Evolutionary conservation across 2,329 filamentous ascomycete species (phyloP), one percentile per base, ranked within the genome.

Genomic region (Scedosporium aurantiacum): DNA sequence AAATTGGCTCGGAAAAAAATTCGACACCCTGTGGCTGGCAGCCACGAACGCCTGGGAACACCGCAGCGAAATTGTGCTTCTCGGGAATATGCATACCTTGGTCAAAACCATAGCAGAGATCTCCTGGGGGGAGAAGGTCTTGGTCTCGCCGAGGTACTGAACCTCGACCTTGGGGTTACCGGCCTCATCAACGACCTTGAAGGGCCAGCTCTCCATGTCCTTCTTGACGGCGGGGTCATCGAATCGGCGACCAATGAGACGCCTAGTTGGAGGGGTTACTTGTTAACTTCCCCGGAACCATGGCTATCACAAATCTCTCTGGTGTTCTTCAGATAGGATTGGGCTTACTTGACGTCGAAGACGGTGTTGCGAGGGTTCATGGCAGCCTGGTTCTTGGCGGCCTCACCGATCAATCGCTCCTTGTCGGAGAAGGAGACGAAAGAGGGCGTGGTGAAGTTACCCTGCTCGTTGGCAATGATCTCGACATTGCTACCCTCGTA

Each of bases 391-490:
- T 99, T 99, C 90, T 97, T 99, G 75, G 94, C 94, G 65, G 94
- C 93, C 85, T 97, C 94, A 83, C 94, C 94, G 74, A 97, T 97
- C 81, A 99, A 82, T 79, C 94, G 92, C 85, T 99, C 94, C 83
- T 96, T 91, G 73, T 93, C 88, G 76, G 91, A 97, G 87, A 99
- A 99, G 71, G 91, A 96, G 75, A 99, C 94, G 84, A 97, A 99
- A 63, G 94, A 97, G 69, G 94, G 94, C 67, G 94, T 97, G 75
- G 94, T 97, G 82, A 96, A 96, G 81, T 86, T 92, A 85, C 93
- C 93, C 87, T 97, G 93, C 86, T 97, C 93, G 82, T 97, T 97
- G 88, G 93, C 93, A 78, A 97, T 97, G 85, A 99, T 99, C 80
- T 99, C 94, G 78, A 97, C 93, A 87, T 96, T 97, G 84, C 85